Base-by-base conservation (phyloP, 192 early-diverging fungal species). In the Geranomyces variabilis region DNA sequence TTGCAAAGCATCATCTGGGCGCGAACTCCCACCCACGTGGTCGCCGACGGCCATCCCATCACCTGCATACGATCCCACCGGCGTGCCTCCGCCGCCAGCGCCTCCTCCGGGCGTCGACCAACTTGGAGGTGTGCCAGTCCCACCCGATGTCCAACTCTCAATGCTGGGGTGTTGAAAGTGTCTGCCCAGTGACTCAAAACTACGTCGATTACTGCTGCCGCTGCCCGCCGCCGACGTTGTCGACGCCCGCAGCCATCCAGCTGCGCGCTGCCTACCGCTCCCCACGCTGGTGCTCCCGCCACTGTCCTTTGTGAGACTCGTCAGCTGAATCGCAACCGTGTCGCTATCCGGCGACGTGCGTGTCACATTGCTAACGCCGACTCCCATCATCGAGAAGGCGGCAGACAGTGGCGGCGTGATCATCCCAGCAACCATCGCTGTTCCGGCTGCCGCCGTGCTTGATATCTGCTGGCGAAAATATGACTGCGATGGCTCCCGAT, bases 341-440 rank as follows among this genome's bases (percentile, higher is more conserved):
- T 57, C 68, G 33, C 31, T 70, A 7, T 57, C 24, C 21, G 57
- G 55, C 14, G 12, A 36, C 41, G 6, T n/a, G 8, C 43, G 55
- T 28, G 10, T 41, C 22, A 70, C 31, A 33, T 61, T 70, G 26
- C 68, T 70, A 15, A 70, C 68, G 17, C 33, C 57, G 15, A 70
- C 58, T 9, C 68, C 68, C 55, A 70, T 60, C 55, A 51, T 57
- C 14, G 68, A 70, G 41, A 70, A 70, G 22, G 68, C 68, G 19
- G 68, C 48, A 17, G 57, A 29, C 0, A 70, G 28, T 21, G 68
- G 43, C 19, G 57, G 56, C 6, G 56, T 70, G 41, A 70, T 57
- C 43, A 61, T 61, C n/a, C 22, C 56, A 0, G 68, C 56, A 34
- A 70, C 26, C 56, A 70, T 46, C 0, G 68, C 33, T n/a, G 68